A percentile compares a stretch with the other conserved stretches of the same genome.
Conservation (phyloP, 768 basidiomycete genomes). For the Pleurotus tuber-regium region DNA sequence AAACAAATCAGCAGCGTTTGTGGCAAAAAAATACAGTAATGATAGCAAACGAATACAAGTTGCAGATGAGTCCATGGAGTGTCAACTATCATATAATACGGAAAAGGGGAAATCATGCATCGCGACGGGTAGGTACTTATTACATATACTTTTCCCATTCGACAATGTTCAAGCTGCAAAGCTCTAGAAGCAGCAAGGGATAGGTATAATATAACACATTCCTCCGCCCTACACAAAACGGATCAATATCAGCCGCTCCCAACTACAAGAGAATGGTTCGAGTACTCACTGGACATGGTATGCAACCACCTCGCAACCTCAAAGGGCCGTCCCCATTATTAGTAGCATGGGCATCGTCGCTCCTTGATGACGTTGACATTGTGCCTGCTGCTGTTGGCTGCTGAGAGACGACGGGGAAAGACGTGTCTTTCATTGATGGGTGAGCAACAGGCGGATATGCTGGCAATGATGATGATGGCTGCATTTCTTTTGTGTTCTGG, state of each 20-base stretch:
- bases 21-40: too few species aligned
- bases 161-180: not conserved
- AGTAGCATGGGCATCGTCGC: too few species aligned
- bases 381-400: not conserved
- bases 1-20: too few species aligned
- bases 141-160: too few species aligned
- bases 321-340: not conserved
- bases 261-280: too few species aligned
- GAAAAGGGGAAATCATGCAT: too few species aligned
- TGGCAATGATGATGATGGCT: not conserved
- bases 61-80: too few species aligned
- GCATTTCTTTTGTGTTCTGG: not conserved
- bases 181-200: constrained; percentile 8
- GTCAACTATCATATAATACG: too few species aligned
- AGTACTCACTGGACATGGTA: constrained; percentile 9
- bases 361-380: too few species aligned
- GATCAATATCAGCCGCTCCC: too few species aligned
- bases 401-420: not conserved
- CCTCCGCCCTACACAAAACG: constrained; percentile 8
- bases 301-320: constrained; percentile 10
- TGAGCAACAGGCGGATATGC: constrained; percentile 1
- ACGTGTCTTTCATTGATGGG: constrained; percentile 2
- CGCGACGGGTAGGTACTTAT: too few species aligned
- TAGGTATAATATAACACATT: constrained; percentile 9
- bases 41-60: too few species aligned